Percentiles rank a stretch among this genome's conserved stretches.
Conservation (phyloP, 768 basidiomycete species). For the Chalciporus sphaerocephalus region DNA sequence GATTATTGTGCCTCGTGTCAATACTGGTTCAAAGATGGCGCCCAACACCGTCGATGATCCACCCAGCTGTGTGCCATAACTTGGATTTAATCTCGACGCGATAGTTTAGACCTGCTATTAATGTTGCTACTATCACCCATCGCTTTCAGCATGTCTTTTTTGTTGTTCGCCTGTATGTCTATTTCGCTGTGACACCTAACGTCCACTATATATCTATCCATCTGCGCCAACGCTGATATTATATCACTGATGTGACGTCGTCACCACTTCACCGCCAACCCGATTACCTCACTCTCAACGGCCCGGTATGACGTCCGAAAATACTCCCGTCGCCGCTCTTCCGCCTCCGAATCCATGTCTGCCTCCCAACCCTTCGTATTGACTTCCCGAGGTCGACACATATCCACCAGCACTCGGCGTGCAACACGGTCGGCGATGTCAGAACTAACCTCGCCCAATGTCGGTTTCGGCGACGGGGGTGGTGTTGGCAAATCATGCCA, state of each 20-base stretch:
- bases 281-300: slow-evolving; percentile 81
- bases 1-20: slow-evolving; percentile 57
- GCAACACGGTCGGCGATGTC: slow-evolving; percentile 37
- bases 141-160: slow-evolving; percentile 12
- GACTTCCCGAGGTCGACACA: slow-evolving; percentile 33
- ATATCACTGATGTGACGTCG: slow-evolving; percentile 13
- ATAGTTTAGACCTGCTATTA: slow-evolving; percentile 31
- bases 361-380: slow-evolving; percentile 33
- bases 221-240: too few species aligned
- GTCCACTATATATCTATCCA: too few species aligned
- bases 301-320: slow-evolving; percentile 81
- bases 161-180: slow-evolving; percentile 22
- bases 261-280: slow-evolving; percentile 72
- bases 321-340: slow-evolving; percentile 40
- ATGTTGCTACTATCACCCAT: slow-evolving; percentile 8
- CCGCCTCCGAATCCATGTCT: slow-evolving; percentile 41
- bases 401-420: slow-evolving; percentile 37
- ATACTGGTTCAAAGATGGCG: slow-evolving; percentile 52
- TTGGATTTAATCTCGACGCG: slow-evolving; percentile 16
- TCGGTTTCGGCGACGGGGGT: slow-evolving; percentile 37
- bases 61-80: slow-evolving; percentile 3
- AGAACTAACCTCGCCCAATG: slow-evolving; percentile 4
- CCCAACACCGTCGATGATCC: slow-evolving; percentile 35
- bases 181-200: slow-evolving; percentile 5
- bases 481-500: slow-evolving; percentile 57